These are phyloP conservation scores for Stemphylium beticola DNA, from an alignment of 2,329 filamentous ascomycete genomes.

Conservation along the genomic window DNA sequence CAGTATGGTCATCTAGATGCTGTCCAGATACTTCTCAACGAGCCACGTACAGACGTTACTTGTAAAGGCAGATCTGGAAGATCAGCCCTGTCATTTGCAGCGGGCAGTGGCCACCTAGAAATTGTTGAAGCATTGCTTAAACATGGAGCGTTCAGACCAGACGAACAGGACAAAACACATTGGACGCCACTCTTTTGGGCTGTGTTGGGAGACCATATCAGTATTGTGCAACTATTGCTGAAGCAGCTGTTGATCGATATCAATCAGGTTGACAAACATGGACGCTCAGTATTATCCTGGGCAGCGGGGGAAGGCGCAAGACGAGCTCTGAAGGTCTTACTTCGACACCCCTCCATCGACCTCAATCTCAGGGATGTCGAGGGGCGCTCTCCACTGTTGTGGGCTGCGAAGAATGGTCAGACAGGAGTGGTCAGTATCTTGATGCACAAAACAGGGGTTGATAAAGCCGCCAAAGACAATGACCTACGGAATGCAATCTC, in stretches of 20 bases:
- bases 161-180: conserved; percentile 31
- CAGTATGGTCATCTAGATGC: conserved; percentile 37
- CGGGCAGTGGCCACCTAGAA: conserved; percentile 39
- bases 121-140: conserved; percentile 36
- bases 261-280: conserved; percentile 44
- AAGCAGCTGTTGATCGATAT: conserved; percentile 28
- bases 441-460: conserved; percentile 29
- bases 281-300: no score
- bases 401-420: conserved; percentile 35
- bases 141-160: conserved; percentile 18
- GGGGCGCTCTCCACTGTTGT: no score
- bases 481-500: conserved; percentile 42
- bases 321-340: no score
- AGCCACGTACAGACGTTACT: conserved; percentile 31
- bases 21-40: conserved; percentile 32
- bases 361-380: no score
- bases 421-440: conserved; percentile 29
- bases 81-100: conserved; percentile 45
- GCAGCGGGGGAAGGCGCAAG: no score
- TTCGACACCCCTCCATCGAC: no score
- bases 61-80: conserved; percentile 26
- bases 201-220: conserved; percentile 30
- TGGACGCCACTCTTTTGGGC: conserved; percentile 47
- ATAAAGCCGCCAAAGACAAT: conserved; percentile 38
- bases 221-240: conserved; percentile 31